phyloP scores from a whole-genome alignment of 768 basidiomycete species.

The Austroboletus festivus region DNA sequence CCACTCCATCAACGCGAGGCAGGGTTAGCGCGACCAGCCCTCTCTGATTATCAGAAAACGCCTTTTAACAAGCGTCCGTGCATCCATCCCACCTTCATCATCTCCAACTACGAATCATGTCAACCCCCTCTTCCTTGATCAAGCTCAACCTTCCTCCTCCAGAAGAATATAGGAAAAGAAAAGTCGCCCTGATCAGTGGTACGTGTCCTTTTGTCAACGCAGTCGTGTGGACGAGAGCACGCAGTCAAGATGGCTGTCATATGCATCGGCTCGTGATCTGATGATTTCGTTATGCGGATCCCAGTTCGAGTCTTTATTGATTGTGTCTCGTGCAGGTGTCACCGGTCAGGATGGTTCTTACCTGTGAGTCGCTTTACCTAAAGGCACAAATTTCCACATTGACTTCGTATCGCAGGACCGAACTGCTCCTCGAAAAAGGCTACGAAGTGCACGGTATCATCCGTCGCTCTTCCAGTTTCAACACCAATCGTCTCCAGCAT shows the following conservation, averaged over 20 bases:
- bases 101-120: constrained; percentile 14
- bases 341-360: constrained; percentile 97
- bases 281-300: neutral
- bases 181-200: constrained; percentile 94
- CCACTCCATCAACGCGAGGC: constrained; percentile 6
- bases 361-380: constrained; percentile 52
- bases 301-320: constrained; percentile 6
- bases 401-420: constrained; percentile 50
- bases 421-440: constrained; percentile 80
- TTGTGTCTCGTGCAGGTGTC: constrained; percentile 56
- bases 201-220: constrained; percentile 20
- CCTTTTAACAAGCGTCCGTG: no score
- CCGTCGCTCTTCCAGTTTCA: constrained; percentile 96
- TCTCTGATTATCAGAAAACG: no score
- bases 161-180: constrained; percentile 84
- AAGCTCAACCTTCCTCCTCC: constrained; percentile 62
- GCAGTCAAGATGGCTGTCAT: neutral
- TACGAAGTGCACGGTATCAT: constrained; percentile 96
- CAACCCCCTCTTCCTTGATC: constrained; percentile 34
- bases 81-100: no score
- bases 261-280: constrained; percentile 2
- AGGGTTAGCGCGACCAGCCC: neutral
- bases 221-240: constrained; percentile 1
- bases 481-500: constrained; percentile 92
- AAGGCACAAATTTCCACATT: neutral